A percentile compares a stretch with the other conserved stretches of the same genome.
Evolutionary conservation across 75 land plant species (phyloP).

Genomic region (Sequoia sempervirens): DNA sequence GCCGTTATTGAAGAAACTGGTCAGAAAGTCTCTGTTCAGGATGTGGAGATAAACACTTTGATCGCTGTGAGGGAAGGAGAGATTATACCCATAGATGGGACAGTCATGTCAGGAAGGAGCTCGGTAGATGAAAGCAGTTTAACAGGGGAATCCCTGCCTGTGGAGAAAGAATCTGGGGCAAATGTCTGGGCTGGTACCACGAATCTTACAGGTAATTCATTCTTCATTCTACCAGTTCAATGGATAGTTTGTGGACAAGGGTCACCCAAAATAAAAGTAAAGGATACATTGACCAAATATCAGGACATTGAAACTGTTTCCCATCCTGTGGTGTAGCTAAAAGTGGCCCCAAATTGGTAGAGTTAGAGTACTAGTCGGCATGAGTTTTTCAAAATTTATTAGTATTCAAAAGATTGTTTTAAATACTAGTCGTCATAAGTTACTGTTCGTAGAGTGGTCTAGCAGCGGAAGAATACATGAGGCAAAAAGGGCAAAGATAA

Average conservation of each 20-base stretch:
- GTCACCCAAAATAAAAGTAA: no score
- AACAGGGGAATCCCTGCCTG: slow-evolving; percentile 88
- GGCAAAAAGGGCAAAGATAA: no score
- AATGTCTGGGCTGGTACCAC: slow-evolving; percentile 95
- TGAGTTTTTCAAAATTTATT: no score
- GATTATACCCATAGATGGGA: slow-evolving; percentile 83
- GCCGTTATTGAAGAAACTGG: slow-evolving; percentile 76
- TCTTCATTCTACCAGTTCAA: background rate
- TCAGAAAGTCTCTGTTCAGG: slow-evolving; percentile 48
- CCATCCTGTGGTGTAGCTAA: no score
- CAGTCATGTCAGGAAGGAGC: slow-evolving; percentile 71
- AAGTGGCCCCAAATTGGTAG: no score
- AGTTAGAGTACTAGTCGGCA: no score
- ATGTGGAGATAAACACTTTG: slow-evolving; percentile 61
- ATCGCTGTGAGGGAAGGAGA: slow-evolving; percentile 91
- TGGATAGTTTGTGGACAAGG: background rate
- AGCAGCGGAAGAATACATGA: no score
- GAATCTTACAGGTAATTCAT: slow-evolving; percentile 66
- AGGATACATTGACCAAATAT: no score
- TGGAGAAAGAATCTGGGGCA: slow-evolving; percentile 60
- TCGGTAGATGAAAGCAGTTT: slow-evolving; percentile 83
- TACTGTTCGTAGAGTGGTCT: no score
- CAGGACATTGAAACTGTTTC: no score
- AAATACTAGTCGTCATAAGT: no score
- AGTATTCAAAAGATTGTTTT: no score